Evolutionary conservation across 2,329 filamentous ascomycete species (phyloP).

Genomic region (Curvularia sp.): DNA sequence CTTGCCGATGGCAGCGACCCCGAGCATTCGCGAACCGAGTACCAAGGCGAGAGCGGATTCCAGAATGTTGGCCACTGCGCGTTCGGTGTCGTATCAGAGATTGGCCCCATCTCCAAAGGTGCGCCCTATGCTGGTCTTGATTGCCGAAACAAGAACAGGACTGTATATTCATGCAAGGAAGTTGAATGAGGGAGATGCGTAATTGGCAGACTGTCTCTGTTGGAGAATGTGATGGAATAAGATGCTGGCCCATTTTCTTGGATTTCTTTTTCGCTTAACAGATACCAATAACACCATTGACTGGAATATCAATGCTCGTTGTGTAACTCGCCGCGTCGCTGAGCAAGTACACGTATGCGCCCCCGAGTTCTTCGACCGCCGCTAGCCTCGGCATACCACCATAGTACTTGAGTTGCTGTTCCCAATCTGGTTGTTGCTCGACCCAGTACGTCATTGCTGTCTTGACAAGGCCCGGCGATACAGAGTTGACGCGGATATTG

Average conservation of each 20-base stretch:
- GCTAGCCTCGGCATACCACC: conserved; percentile 64
- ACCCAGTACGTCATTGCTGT: conserved; percentile 57
- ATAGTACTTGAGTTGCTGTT: conserved; percentile 65
- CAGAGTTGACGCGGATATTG: conserved; percentile 50
- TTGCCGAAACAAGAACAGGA: neutral
- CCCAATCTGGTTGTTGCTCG: conserved; percentile 62
- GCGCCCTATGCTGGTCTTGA: conserved; percentile 34
- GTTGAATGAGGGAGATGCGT: neutral
- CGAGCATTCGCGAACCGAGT: conserved; percentile 29
- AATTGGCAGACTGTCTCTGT: neutral
- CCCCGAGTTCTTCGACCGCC: conserved; percentile 61
- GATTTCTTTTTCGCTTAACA: conserved; percentile 20
- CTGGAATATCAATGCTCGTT: conserved; percentile 60
- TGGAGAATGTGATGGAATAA: neutral
- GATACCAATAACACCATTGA: conserved; percentile 48
- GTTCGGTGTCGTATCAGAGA: conserved; percentile 42
- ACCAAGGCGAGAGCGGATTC: conserved; percentile 25
- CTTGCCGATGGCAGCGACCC: conserved; percentile 39
- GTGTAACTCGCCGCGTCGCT: conserved; percentile 62
- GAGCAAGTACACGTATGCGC: conserved; percentile 65
- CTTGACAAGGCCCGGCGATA: conserved; percentile 49
- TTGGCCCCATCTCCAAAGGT: conserved; percentile 31
- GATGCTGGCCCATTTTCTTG: neutral
- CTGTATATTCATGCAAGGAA: neutral
- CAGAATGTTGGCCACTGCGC: conserved; percentile 38